Percentiles rank a stretch among this genome's conserved stretches.
phyloP scores from a whole-genome alignment of 1,284 basidiomycete genomes.

The Malassezia japonica region DNA sequence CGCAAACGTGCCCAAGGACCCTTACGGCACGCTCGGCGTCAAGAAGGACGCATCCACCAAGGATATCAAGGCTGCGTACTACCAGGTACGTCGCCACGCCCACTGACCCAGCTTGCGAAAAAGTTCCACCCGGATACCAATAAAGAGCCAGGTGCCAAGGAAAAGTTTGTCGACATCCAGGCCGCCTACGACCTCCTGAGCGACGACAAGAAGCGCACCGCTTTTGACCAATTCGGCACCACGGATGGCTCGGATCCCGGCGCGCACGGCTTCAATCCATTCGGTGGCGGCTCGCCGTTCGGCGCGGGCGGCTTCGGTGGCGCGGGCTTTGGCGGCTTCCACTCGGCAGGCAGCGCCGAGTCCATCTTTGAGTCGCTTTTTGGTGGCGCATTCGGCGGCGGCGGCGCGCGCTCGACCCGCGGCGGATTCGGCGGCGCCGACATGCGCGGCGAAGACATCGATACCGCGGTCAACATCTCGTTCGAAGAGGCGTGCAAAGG shows the following conservation, averaged over 20 bases:
- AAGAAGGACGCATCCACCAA: slow-evolving; percentile 68
- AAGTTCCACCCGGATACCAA: slow-evolving; percentile 98
- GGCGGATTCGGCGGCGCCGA: slow-evolving; percentile 50
- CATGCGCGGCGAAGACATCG: slow-evolving; percentile 72
- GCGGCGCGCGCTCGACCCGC: slow-evolving; percentile 36
- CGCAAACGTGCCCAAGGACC: slow-evolving; percentile 59
- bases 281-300: slow-evolving; percentile 51
- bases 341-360: slow-evolving; percentile 50
- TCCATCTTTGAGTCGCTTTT: slow-evolving; percentile 78
- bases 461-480: slow-evolving; percentile 64
- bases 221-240: slow-evolving; percentile 91
- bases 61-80: slow-evolving; percentile 96
- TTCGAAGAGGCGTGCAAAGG: slow-evolving; percentile 94
- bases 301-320: slow-evolving; percentile 52
- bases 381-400: slow-evolving; percentile 55
- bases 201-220: slow-evolving; percentile 82
- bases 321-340: slow-evolving; percentile 58
- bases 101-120: slow-evolving; percentile 66
- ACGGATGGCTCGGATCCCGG: slow-evolving; percentile 59
- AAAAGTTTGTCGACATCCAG: slow-evolving; percentile 94
- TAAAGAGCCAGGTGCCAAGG: slow-evolving; percentile 78
- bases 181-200: slow-evolving; percentile 76
- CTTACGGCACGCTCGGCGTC: slow-evolving; percentile 82
- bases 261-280: slow-evolving; percentile 70
- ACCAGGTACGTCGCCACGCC: slow-evolving; percentile 60